Evolutionary conservation across 2,329 filamentous ascomycete genomes (phyloP).

Genomic region (Aspergillus candidus): DNA sequence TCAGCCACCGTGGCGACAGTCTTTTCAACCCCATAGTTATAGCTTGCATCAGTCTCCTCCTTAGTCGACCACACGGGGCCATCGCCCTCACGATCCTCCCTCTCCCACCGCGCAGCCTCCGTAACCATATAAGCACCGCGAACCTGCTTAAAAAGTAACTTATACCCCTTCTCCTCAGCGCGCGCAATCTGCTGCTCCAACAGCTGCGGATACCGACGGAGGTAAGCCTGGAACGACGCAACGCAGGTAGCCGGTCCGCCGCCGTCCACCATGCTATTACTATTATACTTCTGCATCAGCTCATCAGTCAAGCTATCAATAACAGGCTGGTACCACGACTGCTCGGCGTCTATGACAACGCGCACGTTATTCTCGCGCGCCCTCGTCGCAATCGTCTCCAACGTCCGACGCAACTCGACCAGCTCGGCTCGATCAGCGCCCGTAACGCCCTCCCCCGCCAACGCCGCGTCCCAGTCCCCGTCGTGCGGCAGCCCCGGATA

Average conservation of each 20-base stretch:
- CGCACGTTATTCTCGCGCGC: no score
- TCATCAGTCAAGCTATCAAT: constrained; percentile 7
- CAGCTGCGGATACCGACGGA: constrained; percentile 2
- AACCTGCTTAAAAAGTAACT: constrained; percentile 3
- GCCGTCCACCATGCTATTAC: neutral
- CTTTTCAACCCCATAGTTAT: constrained; percentile 3
- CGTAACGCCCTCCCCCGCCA: no score
- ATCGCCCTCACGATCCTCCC: neutral
- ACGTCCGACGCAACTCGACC: no score
- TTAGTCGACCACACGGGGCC: constrained; percentile 1
- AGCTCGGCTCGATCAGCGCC: no score
- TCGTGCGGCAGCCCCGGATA: no score
- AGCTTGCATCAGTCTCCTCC: constrained; percentile 4
- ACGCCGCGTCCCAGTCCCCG: no score
- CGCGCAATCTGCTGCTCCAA: constrained; percentile 6
- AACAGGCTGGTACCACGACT: constrained; percentile 7
- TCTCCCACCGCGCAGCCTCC: neutral
- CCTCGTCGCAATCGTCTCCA: no score
- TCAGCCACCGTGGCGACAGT: neutral
- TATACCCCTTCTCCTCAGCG: constrained; percentile 3
- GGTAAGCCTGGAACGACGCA: constrained; percentile 5
- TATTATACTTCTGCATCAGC: constrained; percentile 8
- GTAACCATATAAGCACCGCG: constrained; percentile 1
- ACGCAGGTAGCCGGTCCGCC: neutral
- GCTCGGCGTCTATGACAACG: constrained; percentile 5